Percentiles rank a stretch among this genome's conserved stretches.
Conservation (phyloP, 331 rosid species). For the Arachis monticola region DNA sequence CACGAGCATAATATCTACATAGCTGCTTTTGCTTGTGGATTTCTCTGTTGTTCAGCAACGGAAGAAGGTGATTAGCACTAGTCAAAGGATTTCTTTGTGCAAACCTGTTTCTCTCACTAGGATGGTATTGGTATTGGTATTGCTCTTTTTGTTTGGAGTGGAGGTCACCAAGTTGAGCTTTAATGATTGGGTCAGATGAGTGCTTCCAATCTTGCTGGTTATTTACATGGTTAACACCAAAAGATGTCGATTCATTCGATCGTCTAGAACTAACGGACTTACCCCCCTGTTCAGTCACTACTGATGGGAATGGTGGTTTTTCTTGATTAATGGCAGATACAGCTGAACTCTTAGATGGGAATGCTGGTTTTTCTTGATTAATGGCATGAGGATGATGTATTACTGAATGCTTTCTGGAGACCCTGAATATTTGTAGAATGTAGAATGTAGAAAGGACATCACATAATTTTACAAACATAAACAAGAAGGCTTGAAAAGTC, state of each 20-base stretch:
- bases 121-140: too few relatives aligned
- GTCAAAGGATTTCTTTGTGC: conserved; percentile 44
- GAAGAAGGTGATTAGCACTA: conserved; percentile 37
- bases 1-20: conserved; percentile 63
- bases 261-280: neutral
- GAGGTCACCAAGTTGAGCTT: conserved; percentile 14
- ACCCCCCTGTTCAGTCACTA: neutral
- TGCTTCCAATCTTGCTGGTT: conserved; percentile 35
- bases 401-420: conserved; percentile 46
- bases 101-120: conserved; percentile 21
- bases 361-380: conserved; percentile 32
- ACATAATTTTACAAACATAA: conserved; percentile 22
- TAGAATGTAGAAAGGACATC: neutral
- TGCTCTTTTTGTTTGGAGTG: conserved; percentile 24
- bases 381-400: conserved; percentile 46
- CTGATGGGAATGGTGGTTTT: conserved; percentile 10
- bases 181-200: neutral
- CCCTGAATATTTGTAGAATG: conserved; percentile 49
- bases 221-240: conserved; percentile 19
- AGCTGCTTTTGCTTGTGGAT: conserved; percentile 44
- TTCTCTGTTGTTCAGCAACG: conserved; percentile 27
- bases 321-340: too few relatives aligned
- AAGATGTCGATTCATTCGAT: conserved; percentile 21
- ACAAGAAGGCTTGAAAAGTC: neutral
- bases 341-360: neutral